Base-by-base conservation (phyloP, 2,329 filamentous ascomycete species). In the Atkinsonella texensis region DNA sequence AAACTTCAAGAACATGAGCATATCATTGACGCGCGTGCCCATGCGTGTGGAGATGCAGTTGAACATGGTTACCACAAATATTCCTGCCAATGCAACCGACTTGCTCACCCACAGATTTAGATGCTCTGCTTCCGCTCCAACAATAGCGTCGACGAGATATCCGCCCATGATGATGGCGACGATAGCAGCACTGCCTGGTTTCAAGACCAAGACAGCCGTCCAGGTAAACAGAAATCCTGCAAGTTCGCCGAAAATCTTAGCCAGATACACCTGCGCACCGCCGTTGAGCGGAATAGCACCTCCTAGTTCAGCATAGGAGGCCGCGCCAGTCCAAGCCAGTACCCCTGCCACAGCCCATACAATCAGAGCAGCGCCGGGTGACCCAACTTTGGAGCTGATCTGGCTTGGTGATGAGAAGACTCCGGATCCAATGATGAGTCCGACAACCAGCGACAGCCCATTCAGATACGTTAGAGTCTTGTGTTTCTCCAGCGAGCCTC, bases 121-220 rank as follows among this genome's bases (percentile, higher is more conserved):
- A 23, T 82, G 81, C 61, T 87, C 83, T 2, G 87, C 87, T 53
- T 95, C 88, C n/a, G 89, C 83, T 9, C 90, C 90, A 53, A 95
- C 84, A 43, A 86, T 77, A 13, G 89, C 90, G 46, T 89, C 79
- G 50, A 96, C 88, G n/a, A 95, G 73, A 64, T 98, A 98, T 69
- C 98, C 93, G 43, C 93, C 93, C 74, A 97, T 96, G 62, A 98
- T 96, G 59, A 98, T 96, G 57, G 91, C 80, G 57, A 98, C 89
- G 63, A 98, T 98, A 55, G 93, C 93, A 10, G 89, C 84, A 40
- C 87, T 87, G 2, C 93, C 93, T 0, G 93, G 93, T 70, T 96
- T 97, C 55, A 98, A 74, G 12, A 98, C 93, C 54, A 93, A 79
- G 15, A 97, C 89, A 0, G 93, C 90, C 49, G 88, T 89, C 93